These are phyloP conservation scores for Verticillium klebahnii DNA, from an alignment of 2,329 filamentous ascomycete genomes.

Conservation along the genomic window DNA sequence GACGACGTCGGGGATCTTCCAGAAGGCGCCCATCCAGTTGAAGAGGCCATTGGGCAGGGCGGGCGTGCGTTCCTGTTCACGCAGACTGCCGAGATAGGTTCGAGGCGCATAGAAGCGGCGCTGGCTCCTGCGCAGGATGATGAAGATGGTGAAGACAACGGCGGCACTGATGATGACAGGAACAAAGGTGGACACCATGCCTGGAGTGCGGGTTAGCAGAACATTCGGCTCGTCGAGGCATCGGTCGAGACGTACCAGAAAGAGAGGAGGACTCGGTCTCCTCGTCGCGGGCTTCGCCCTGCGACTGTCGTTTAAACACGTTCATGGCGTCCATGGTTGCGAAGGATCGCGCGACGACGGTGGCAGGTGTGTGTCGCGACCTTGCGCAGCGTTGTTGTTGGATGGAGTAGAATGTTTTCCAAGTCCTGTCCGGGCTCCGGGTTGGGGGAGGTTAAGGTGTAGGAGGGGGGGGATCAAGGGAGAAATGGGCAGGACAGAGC, in stretches of 20 bases:
- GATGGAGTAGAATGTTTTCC: neutral
- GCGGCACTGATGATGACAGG: slow-evolving; percentile 43
- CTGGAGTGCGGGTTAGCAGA: slow-evolving; percentile 11
- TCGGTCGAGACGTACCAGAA: neutral
- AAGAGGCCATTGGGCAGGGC: slow-evolving; percentile 50
- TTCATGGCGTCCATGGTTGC: neutral
- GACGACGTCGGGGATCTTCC: slow-evolving; percentile 64
- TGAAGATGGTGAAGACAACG: slow-evolving; percentile 38
- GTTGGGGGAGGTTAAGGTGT: neutral
- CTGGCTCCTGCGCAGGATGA: slow-evolving; percentile 38
- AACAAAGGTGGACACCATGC: slow-evolving; percentile 44
- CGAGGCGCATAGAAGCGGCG: slow-evolving; percentile 45
- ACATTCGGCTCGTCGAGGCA: neutral
- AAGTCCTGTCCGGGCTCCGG: neutral
- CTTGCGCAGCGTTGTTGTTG: neutral
- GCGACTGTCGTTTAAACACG: neutral
- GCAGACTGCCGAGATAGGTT: slow-evolving; percentile 43
- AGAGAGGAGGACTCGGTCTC: neutral
- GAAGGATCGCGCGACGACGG: neutral
- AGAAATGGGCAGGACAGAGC: neutral
- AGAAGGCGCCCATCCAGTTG: slow-evolving; percentile 61
- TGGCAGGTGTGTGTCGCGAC: neutral
- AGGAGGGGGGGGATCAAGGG: neutral
- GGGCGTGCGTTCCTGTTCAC: slow-evolving; percentile 51
- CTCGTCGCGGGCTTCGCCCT: neutral